phyloP scores from a whole-genome alignment of 345 rosid species.

The Raphanus raphanistrum region DNA sequence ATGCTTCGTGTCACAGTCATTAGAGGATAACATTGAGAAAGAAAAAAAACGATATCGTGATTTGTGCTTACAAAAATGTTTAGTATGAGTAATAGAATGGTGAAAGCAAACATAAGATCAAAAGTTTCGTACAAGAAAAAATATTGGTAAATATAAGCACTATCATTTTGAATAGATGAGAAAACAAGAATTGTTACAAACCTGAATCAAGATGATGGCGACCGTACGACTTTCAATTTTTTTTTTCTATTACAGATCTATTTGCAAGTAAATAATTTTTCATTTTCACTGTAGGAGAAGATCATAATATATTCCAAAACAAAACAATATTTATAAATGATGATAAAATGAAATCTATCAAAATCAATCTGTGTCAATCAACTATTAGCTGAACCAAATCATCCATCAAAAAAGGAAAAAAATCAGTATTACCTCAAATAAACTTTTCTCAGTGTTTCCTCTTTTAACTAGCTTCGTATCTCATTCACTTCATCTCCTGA shows the following conservation, averaged over 20 bases:
- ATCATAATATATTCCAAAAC: conserved; percentile 23
- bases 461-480: conserved; percentile 9
- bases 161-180: not conserved
- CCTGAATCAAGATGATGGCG: conserved; percentile 9
- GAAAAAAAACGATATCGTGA: conserved; percentile 10
- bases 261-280: not conserved
- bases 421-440: conserved; percentile 19
- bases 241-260: conserved; percentile 23
- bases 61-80: conserved; percentile 18
- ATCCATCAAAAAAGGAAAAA: conserved; percentile 1
- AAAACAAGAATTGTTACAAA: conserved; percentile 2
- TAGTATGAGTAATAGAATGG: conserved; percentile 16
- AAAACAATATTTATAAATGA: conserved; percentile 16
- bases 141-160: not conserved
- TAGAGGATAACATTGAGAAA: conserved; percentile 6
- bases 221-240: not conserved
- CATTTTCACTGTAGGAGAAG: not conserved
- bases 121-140: not conserved
- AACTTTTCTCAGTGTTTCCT: not conserved
- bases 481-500: conserved; percentile 20
- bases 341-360: conserved; percentile 13
- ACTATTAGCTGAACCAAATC: conserved; percentile 26
- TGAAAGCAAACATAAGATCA: not conserved
- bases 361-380: conserved; percentile 32
- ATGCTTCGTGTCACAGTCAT: conserved; percentile 31